Evolutionary conservation across 1,284 basidiomycete species (phyloP), one percentile per base, ranked within the genome.

Genomic region (Waitea zeae): DNA sequence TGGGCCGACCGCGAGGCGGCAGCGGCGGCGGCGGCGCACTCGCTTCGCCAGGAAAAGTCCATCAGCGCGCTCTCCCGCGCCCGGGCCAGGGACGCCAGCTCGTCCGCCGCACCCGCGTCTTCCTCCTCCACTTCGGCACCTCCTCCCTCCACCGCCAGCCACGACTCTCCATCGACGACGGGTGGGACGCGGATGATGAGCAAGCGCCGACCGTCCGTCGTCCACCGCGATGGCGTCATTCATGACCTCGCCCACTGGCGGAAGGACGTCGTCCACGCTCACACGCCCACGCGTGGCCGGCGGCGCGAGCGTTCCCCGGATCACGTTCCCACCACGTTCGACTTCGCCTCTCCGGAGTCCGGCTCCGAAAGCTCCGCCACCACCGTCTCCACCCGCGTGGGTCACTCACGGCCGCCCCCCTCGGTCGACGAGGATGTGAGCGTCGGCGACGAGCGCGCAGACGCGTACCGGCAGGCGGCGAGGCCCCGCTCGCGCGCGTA

Each of bases 1-100:
- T 83, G 79, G 79, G 75, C 76, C 2, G 78, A 79, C 49, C 69
- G 75, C 29, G 78, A 79, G 52, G 58, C 67, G 3, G 73, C 70
- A 26, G 24, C 24, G 24, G 24, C 9, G n/a, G 24, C n/a, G n/a
- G n/a, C n/a, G n/a, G n/a, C n/a, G n/a, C n/a, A n/a, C n/a, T n/a
- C n/a, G n/a, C n/a, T n/a, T n/a, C n/a, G n/a, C n/a, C n/a, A 63
- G 50, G 78, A 74, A 48, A 58, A 63, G 28, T 67, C 68, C 15
- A 59, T 61, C 24, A n/a, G 24, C 24, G 24, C 24, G 4, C 50
- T 76, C 40, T 70, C 74, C 37, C 60, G 66, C 31, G 60, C 63
- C 14, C 58, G 56, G 44, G 65, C 64, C 13, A 58, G 63, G 41
- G 72, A 74, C 34, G 61, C 53, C 38, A 41, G 44, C 3, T 55